Percentiles rank a stretch among this genome's conserved stretches.
phyloP scores from a whole-genome alignment of 2,329 filamentous ascomycete genomes.

The Arthrinium puccinioides region DNA sequence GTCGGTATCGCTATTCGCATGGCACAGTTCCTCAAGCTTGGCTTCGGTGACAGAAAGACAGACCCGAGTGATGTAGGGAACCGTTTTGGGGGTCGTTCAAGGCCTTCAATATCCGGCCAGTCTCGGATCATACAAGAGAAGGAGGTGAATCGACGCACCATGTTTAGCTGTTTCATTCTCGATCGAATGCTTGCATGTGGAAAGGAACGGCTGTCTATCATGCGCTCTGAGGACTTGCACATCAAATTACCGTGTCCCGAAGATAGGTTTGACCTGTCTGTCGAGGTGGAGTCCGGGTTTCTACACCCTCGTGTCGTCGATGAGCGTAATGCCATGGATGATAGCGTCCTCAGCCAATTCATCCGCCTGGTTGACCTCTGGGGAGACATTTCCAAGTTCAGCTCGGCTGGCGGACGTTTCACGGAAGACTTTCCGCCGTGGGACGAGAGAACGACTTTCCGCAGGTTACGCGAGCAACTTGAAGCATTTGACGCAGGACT shows the following conservation, averaged over 20 bases:
- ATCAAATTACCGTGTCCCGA: conserved; percentile 65
- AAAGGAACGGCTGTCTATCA: conserved; percentile 50
- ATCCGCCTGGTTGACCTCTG: conserved; percentile 52
- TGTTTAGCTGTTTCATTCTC: conserved; percentile 69
- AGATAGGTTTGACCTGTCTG: conserved; percentile 54
- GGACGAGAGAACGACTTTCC: conserved; percentile 48
- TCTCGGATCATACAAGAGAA: conserved; percentile 42
- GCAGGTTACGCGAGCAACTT: conserved; percentile 42
- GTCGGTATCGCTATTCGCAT: conserved; percentile 58
- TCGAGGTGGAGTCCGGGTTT: conserved; percentile 47
- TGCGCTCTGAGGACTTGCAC: conserved; percentile 50
- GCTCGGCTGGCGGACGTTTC: conserved; percentile 42
- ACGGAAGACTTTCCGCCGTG: conserved; percentile 50
- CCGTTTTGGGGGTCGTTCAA: no score
- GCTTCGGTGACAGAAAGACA: conserved; percentile 42
- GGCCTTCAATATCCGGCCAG: conserved; percentile 11
- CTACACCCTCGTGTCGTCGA: conserved; percentile 20
- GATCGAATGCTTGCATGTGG: conserved; percentile 63
- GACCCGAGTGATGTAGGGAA: no score
- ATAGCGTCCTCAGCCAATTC: conserved; percentile 45
- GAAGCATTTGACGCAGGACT: conserved; percentile 44
- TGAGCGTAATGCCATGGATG: conserved; percentile 22
- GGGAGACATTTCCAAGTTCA: conserved; percentile 51
- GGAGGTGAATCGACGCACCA: conserved; percentile 61
- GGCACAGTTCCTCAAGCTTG: conserved; percentile 54